These are phyloP conservation scores for Salvia rosmarinus DNA, from an alignment of 257 asterid species.

Conservation along the genomic window DNA sequence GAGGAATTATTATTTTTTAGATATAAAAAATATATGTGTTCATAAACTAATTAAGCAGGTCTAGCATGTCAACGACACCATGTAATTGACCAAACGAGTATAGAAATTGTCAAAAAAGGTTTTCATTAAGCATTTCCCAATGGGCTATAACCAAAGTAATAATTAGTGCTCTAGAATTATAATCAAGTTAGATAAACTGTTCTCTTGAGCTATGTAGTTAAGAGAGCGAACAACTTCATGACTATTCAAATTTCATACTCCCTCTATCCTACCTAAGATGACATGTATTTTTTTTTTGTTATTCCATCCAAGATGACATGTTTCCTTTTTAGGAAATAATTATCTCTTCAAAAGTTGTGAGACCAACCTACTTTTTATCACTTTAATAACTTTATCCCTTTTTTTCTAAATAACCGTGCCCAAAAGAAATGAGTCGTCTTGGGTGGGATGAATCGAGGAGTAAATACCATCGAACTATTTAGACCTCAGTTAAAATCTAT, in stretches of 20 bases:
- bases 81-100: constrained; percentile 35
- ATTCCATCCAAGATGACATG: too few species aligned
- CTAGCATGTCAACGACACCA: constrained; percentile 32
- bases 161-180: constrained; percentile 3
- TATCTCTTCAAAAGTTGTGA: too few species aligned
- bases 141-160: constrained; percentile 20
- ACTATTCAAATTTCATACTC: too few species aligned
- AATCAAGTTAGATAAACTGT: neutral
- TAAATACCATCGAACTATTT: too few species aligned
- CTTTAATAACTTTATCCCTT: too few species aligned
- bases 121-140: neutral
- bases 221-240: neutral
- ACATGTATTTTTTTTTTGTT: too few species aligned
- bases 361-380: too few species aligned
- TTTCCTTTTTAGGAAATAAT: too few species aligned
- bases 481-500: neutral
- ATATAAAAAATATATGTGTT: neutral
- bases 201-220: neutral
- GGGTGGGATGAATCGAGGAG: too few species aligned
- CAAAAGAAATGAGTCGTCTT: too few species aligned
- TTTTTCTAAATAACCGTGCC: too few species aligned
- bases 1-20: neutral
- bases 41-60: neutral
- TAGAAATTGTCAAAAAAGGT: constrained; percentile 25
- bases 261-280: too few species aligned